Conservation (phyloP, 129 eudicot genomes). For the Oenanthe sinensis region DNA sequence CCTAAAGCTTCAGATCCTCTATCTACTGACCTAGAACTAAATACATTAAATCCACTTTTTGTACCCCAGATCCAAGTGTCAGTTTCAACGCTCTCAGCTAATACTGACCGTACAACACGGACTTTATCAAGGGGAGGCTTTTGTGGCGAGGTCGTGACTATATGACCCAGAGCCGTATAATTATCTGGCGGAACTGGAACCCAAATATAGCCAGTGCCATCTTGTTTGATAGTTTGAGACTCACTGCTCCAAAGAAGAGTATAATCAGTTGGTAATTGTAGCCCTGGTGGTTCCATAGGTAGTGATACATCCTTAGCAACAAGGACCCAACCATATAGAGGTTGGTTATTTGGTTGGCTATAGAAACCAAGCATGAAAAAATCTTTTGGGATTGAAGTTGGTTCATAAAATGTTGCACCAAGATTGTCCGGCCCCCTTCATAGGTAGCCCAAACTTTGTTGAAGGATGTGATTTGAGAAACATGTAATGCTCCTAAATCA, state of each 20-base stretch:
- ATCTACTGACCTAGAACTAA: not conserved
- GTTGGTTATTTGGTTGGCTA: not conserved
- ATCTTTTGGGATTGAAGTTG: not conserved
- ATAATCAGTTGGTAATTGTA: not conserved
- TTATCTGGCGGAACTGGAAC: not conserved
- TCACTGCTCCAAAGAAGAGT: slow-evolving; percentile 1
- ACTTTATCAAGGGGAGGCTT: not conserved
- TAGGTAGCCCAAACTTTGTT: not conserved
- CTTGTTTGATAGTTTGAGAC: not conserved
- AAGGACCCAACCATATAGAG: not conserved
- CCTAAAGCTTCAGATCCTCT: not conserved
- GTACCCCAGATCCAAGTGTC: not conserved
- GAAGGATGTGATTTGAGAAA: not conserved
- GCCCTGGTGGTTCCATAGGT: not conserved
- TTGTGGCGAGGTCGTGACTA: not conserved
- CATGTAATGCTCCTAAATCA: not conserved
- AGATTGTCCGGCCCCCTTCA: not conserved
- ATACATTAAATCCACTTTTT: not conserved
- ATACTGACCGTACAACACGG: not conserved
- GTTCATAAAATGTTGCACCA: slow-evolving; percentile 2
- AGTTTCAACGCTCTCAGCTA: not conserved
- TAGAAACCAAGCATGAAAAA: not conserved
- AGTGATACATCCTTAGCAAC: not conserved
- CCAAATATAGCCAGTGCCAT: not conserved
- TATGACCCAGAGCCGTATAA: not conserved